Percentiles rank a stretch among this genome's conserved stretches.
Evolutionary conservation across 371 early-diverging fungal genomes (phyloP).

Genomic region (Enterocytospora artemiae): DNA sequence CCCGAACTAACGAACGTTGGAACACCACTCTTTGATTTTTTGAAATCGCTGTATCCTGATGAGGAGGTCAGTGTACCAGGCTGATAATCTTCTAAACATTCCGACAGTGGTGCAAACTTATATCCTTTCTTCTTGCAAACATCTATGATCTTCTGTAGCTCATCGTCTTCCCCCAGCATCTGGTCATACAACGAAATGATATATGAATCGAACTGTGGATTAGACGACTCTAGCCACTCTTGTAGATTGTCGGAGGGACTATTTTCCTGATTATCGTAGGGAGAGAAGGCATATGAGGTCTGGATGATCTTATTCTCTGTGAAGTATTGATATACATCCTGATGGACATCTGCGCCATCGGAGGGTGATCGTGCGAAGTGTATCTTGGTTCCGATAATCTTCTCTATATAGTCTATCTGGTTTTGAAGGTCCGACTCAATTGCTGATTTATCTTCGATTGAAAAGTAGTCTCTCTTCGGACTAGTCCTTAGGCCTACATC

Average conservation of each 20-base stretch:
- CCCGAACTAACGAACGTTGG: not conserved
- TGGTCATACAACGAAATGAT: conserved; percentile 54
- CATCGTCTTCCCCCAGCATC: conserved; percentile 43
- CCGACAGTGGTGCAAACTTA: conserved; percentile 51
- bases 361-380: conserved; percentile 50
- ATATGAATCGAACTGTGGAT: conserved; percentile 49
- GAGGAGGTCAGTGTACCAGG: conserved; percentile 18
- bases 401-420: conserved; percentile 42
- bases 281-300: conserved; percentile 46
- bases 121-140: conserved; percentile 44
- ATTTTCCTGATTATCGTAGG: conserved; percentile 44
- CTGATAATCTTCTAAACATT: conserved; percentile 50
- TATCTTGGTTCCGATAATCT: conserved; percentile 31
- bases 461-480: conserved; percentile 49
- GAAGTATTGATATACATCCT: conserved; percentile 41
- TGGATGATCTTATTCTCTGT: conserved; percentile 48
- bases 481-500: conserved; percentile 53
- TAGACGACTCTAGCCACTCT: conserved; percentile 30
- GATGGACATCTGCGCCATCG: conserved; percentile 32
- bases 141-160: conserved; percentile 46
- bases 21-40: not conserved
- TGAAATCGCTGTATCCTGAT: not conserved
- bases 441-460: conserved; percentile 27
- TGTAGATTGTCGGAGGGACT: conserved; percentile 29
- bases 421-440: conserved; percentile 46